Percentiles rank a stretch among this genome's conserved stretches.
Conservation (phyloP, 2,329 filamentous ascomycete species). For the Cladophialophora psammophila region DNA sequence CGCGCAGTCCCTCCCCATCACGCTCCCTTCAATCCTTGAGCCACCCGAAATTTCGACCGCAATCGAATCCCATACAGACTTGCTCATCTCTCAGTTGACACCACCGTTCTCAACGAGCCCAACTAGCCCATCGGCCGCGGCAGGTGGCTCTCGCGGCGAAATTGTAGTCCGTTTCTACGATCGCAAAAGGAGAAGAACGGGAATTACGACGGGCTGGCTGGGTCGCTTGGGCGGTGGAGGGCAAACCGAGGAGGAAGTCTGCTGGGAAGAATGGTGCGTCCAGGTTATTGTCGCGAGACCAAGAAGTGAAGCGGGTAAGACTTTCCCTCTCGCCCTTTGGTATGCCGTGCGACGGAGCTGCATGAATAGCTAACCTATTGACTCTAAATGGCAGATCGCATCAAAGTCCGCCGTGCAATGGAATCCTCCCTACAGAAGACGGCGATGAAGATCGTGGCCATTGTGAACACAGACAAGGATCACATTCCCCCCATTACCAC, state of each 20-base stretch:
- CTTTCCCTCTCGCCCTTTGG: slow-evolving; percentile 5
- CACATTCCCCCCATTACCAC: slow-evolving; percentile 98
- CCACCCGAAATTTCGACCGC: slow-evolving; percentile 84
- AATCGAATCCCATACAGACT: slow-evolving; percentile 84
- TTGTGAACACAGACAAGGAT: slow-evolving; percentile 87
- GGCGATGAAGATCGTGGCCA: slow-evolving; percentile 86
- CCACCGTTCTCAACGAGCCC: slow-evolving; percentile 58
- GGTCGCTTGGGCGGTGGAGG: slow-evolving; percentile 40
- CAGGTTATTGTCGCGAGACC: slow-evolving; percentile 93
- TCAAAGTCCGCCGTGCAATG: slow-evolving; percentile 89
- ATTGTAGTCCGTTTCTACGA: slow-evolving; percentile 94
- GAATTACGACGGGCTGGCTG: slow-evolving; percentile 67
- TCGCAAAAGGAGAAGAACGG: slow-evolving; percentile 82
- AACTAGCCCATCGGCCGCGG: slow-evolving; percentile 46
- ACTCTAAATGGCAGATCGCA: slow-evolving; percentile 68
- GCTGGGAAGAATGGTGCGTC: slow-evolving; percentile 95
- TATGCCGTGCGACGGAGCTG: slow-evolving; percentile 9
- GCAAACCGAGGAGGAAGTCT: slow-evolving; percentile 87
- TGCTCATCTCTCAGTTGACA: slow-evolving; percentile 78
- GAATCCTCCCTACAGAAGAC: slow-evolving; percentile 86
- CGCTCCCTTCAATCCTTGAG: slow-evolving; percentile 87
- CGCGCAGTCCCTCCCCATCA: slow-evolving; percentile 66
- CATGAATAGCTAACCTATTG: slow-evolving; percentile 13
- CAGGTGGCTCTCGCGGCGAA: slow-evolving; percentile 73
- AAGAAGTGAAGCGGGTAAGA: slow-evolving; percentile 81